Base-by-base conservation (phyloP, 768 basidiomycete species). In the Dacryopinax primogenitus region DNA sequence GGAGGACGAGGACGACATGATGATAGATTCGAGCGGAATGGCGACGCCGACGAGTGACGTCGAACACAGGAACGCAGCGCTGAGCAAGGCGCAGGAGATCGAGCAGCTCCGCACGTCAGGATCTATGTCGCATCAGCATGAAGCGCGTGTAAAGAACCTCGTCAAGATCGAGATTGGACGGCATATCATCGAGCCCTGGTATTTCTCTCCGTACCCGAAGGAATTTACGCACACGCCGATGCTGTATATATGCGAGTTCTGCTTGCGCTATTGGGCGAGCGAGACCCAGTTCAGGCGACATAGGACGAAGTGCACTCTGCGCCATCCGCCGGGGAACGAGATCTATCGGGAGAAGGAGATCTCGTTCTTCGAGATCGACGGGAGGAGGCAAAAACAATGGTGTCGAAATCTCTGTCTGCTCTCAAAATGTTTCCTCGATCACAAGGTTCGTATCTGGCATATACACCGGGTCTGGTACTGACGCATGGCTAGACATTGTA, bases 101-200 rank as follows among this genome's bases (percentile, higher is more conserved):
- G 95, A 98, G 78, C 97, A 97, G 76, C 83, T 98, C 16, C 88
- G 96, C 23, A 95, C 93, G 18, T 92, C 92, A 12, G 96, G 96
- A 12, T 97, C 93, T 33, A 98, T 99, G 94, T 98, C 96, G 2
- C 96, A 99, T 76, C 92, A 91, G 61, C 95, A 92, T 62, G 96
- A 99, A 78, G 89, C 95, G 18, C 86, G 96, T 63, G 96, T 99
- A 71, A 98, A 98, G 80, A 99, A 99, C 74, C 82, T 99, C 70
- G 96, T 98, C 75, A 86, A 90, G 66, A 82, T 99, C 32, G 92
- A 95, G 74, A 98, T 99, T 67, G 96, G 96, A 65, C 85, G 84
- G 74, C 87, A 96, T 78, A 92, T 96, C 77, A 91, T 99, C 70
- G 96, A 99, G 71, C 88, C 96, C n/a, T 99, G 96, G 96, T 99